Evolutionary conservation across 2,329 filamentous ascomycete genomes (phyloP).

Genomic region (Zymoseptoria passerinii): DNA sequence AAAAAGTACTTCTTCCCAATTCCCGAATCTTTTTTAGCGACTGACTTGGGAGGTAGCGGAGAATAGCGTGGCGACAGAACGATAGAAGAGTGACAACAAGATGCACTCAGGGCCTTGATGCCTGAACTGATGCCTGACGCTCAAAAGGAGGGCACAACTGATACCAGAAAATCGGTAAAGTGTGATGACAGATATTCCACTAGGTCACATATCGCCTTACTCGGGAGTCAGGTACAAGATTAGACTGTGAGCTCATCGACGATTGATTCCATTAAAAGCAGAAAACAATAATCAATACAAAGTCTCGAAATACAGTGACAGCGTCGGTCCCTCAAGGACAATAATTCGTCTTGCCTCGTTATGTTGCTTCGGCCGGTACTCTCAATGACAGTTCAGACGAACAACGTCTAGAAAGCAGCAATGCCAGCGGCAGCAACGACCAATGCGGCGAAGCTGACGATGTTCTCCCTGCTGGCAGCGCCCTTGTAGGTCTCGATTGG

Average conservation of each 20-base stretch:
- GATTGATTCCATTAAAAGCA: not conserved
- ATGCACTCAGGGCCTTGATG: too few relatives aligned
- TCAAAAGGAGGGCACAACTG: too few relatives aligned
- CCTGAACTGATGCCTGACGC: too few relatives aligned
- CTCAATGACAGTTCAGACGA: not conserved
- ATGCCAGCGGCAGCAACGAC: not conserved
- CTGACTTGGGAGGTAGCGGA: too few relatives aligned
- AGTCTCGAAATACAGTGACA: not conserved
- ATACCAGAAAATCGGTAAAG: too few relatives aligned
- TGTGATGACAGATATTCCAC: too few relatives aligned
- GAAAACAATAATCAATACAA: not conserved
- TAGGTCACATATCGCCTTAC: too few relatives aligned
- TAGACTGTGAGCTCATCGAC: not conserved
- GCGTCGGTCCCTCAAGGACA: not conserved
- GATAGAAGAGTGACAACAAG: too few relatives aligned
- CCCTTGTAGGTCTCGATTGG: not conserved
- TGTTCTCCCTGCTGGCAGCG: not conserved
- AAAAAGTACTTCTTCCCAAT: too few relatives aligned
- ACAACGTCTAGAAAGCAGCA: not conserved
- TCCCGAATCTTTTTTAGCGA: too few relatives aligned
- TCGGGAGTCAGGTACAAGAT: too few relatives aligned
- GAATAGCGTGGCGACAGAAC: too few relatives aligned
- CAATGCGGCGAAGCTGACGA: not conserved
- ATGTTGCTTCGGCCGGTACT: not conserved
- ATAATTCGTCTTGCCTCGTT: not conserved